Percentiles rank a stretch among this genome's conserved stretches.
phyloP scores from a whole-genome alignment of 2,329 filamentous ascomycete species.

The Trichoderma arundinaceum region DNA sequence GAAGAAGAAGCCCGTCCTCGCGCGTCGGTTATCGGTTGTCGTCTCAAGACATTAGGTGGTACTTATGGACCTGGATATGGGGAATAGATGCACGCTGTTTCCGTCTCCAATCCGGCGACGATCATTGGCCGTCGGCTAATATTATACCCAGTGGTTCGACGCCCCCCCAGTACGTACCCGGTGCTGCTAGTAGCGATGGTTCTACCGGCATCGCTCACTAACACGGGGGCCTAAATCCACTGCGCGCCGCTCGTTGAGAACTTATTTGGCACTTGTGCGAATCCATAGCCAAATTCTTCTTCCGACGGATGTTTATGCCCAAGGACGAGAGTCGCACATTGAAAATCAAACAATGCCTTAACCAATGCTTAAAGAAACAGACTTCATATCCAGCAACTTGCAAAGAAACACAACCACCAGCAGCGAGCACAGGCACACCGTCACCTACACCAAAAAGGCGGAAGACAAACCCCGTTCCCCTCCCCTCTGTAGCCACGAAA shows the following conservation, averaged over 20 bases:
- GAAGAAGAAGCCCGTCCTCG: background rate
- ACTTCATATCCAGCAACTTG: background rate
- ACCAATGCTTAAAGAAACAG: too few relatives aligned
- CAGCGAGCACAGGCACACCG: background rate
- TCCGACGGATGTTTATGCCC: conserved; percentile 2
- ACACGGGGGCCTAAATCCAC: background rate
- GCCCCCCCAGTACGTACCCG: background rate
- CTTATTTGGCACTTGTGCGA: too few relatives aligned
- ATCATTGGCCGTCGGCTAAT: conserved; percentile 30
- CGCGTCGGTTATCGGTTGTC: conserved; percentile 19
- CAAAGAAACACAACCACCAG: background rate
- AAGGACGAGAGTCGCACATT: too few relatives aligned
- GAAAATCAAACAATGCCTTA: too few relatives aligned
- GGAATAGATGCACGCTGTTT: background rate
- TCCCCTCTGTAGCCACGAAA: too few relatives aligned
- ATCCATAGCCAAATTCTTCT: background rate
- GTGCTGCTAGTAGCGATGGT: background rate
- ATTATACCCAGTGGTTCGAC: conserved; percentile 2
- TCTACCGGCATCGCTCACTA: background rate
- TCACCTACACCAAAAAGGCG: background rate
- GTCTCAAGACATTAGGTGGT: background rate
- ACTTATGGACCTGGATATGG: background rate
- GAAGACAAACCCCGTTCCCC: background rate
- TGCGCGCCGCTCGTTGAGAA: too few relatives aligned
- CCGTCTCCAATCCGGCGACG: background rate